These are phyloP conservation scores for Pythium phragmitis DNA, from an alignment of 352 stramenopile species.

Conservation along the genomic window DNA sequence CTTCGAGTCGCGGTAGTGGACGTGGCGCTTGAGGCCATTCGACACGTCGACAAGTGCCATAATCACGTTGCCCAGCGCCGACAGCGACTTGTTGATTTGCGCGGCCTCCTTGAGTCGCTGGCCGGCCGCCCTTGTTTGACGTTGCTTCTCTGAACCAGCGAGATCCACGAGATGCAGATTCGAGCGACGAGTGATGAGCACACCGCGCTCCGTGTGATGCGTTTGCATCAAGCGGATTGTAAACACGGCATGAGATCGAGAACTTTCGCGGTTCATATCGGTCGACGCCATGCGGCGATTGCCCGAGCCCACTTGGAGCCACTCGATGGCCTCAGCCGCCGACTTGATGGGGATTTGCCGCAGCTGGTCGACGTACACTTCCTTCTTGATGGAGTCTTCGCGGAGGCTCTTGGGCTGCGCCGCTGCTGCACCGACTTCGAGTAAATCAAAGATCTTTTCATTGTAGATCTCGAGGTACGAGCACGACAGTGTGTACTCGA, in stretches of 20 bases:
- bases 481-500: slow-evolving; percentile 67
- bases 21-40: slow-evolving; percentile 74
- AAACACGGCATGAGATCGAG: slow-evolving; percentile 97
- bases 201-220: slow-evolving; percentile 53
- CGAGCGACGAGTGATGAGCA: slow-evolving; percentile 65
- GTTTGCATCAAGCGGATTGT: slow-evolving; percentile 92
- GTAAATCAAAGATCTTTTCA: slow-evolving; percentile 86
- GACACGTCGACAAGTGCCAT: slow-evolving; percentile 86
- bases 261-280: slow-evolving; percentile 97
- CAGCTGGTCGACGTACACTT: slow-evolving; percentile 82
- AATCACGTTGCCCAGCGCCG: slow-evolving; percentile 87
- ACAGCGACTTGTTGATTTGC: slow-evolving; percentile 91
- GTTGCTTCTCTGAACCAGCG: slow-evolving; percentile 86
- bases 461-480: slow-evolving; percentile 93
- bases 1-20: slow-evolving; percentile 88
- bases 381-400: slow-evolving; percentile 68
- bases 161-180: slow-evolving; percentile 87
- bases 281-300: slow-evolving; percentile 95
- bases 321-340: slow-evolving; percentile 66
- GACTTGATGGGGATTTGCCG: slow-evolving; percentile 61
- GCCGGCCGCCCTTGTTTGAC: slow-evolving; percentile 73
- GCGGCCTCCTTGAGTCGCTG: slow-evolving; percentile 86
- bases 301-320: slow-evolving; percentile 67
- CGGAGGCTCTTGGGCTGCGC: slow-evolving; percentile 66
- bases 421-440: slow-evolving; percentile 55